Conservation (phyloP, 1,284 basidiomycete species). For the Amylostereum areolatum region DNA sequence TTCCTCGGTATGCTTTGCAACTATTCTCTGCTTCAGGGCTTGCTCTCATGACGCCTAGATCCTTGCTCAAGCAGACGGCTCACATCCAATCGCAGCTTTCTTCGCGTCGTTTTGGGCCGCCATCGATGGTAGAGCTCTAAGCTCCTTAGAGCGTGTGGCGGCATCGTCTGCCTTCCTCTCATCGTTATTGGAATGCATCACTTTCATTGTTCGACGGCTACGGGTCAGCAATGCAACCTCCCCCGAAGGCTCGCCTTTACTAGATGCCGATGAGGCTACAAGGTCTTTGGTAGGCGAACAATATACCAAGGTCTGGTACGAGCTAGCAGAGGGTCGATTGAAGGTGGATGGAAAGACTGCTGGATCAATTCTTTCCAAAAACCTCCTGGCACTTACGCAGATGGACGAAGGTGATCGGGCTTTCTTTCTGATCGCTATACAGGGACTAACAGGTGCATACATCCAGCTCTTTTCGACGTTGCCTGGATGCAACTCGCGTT, state of each 20-base stretch:
- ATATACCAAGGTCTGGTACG: constrained; percentile 43
- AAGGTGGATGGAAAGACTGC: constrained; percentile 41
- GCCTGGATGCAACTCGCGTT: constrained; percentile 38
- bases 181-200: constrained; percentile 63
- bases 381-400: constrained; percentile 34
- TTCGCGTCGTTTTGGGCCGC: constrained; percentile 77
- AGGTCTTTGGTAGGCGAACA: constrained; percentile 40
- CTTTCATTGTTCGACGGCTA: constrained; percentile 48
- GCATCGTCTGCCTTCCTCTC: constrained; percentile 59
- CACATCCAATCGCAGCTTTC: constrained; percentile 24
- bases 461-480: constrained; percentile 34
- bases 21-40: constrained; percentile 14
- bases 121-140: constrained; percentile 58
- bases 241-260: constrained; percentile 10
- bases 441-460: too few species aligned
- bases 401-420: constrained; percentile 44
- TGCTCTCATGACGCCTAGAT: constrained; percentile 18
- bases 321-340: constrained; percentile 34
- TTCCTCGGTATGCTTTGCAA: constrained; percentile 34
- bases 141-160: constrained; percentile 41
- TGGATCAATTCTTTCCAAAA: constrained; percentile 38
- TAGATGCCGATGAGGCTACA: constrained; percentile 14
- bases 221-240: constrained; percentile 12
- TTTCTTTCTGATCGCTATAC: too few species aligned
- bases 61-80: constrained; percentile 24